Base-by-base conservation (phyloP, 495 filamentous ascomycete species). In the Letharia columbiana region DNA sequence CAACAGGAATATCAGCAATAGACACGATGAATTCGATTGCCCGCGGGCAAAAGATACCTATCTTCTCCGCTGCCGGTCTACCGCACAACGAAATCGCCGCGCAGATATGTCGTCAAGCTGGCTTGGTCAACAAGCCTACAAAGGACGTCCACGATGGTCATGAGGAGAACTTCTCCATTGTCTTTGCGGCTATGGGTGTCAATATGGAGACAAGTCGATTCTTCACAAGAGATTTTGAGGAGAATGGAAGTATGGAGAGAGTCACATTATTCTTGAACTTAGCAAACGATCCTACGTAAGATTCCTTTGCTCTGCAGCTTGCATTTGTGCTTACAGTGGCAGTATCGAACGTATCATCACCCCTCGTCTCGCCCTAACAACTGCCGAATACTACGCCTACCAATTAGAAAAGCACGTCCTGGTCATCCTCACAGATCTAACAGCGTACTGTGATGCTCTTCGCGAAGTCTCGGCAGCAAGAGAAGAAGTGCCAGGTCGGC, bases 21-120 rank as follows among this genome's bases (percentile, higher is more conserved):
- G 95, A 99, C 77, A 97, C 93, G 52, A 99, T 99, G 95, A 99
- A 99, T 85, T 98, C 95, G 67, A 93, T 99, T 76, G 94, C 95
- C 69, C 92, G 95, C 82, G 95, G 95, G 66, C 95, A 99, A 78
- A 99, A 99, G 83, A 99, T 99, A 69, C 95, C 95, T 64, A 99
- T 99, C 74, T 99, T 99, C 86, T 98, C 95, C 10, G 92, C 95
- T 58, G 87, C 95, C 62, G 95, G 95, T 91, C 83, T 99, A 63
- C 95, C 95, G 9, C 95, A 99, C 78, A 97, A 98, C 78, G 95
- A 99, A 80, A 96, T 99, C 71, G 95, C 95, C 62, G 95, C 95
- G 57, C 91, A 95, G 77, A 98, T 99, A 76, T 95, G 90, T 82
- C 86, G 95, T 70, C 95, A 99, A 78, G 95, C 95, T 68, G 84